Percentiles rank a stretch among this genome's conserved stretches.
Evolutionary conservation across 208 protist species (phyloP).

Genomic region (Trypanosoma melophagium): DNA sequence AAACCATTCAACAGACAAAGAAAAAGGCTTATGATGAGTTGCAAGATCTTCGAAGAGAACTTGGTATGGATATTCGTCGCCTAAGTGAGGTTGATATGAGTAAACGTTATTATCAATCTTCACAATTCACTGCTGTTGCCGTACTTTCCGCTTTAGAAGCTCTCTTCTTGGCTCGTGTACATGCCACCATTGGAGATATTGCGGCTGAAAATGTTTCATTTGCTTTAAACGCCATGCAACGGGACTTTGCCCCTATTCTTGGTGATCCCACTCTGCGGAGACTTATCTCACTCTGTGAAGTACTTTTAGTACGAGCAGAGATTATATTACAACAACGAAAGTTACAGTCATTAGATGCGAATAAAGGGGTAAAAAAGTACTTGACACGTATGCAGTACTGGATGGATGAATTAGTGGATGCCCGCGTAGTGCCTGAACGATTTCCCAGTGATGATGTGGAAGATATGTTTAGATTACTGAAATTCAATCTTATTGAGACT

Average conservation of each 20-base stretch:
- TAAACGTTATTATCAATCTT: constrained; percentile 63
- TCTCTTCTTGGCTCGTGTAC: constrained; percentile 69
- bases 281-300: constrained; percentile 65
- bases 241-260: constrained; percentile 62
- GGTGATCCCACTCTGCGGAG: constrained; percentile 54
- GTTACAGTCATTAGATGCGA: not conserved
- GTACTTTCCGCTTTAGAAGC: constrained; percentile 72
- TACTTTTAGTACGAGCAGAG: constrained; percentile 61
- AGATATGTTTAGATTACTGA: constrained; percentile 25
- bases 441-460: constrained; percentile 27
- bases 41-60: constrained; percentile 55
- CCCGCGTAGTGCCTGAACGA: constrained; percentile 23
- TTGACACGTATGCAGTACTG: constrained; percentile 8
- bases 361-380: not conserved
- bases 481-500: not conserved
- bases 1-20: constrained; percentile 82
- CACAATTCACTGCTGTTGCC: constrained; percentile 55
- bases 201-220: constrained; percentile 57
- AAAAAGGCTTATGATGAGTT: constrained; percentile 76
- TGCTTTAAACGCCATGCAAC: constrained; percentile 51
- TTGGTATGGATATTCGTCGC: constrained; percentile 72
- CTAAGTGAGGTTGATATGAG: constrained; percentile 65
- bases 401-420: constrained; percentile 31
- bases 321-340: constrained; percentile 25
- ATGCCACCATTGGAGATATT: constrained; percentile 79